Evolutionary conservation across 2,329 filamentous ascomycete genomes (phyloP).

Genomic region (Beauveria caledonica): DNA sequence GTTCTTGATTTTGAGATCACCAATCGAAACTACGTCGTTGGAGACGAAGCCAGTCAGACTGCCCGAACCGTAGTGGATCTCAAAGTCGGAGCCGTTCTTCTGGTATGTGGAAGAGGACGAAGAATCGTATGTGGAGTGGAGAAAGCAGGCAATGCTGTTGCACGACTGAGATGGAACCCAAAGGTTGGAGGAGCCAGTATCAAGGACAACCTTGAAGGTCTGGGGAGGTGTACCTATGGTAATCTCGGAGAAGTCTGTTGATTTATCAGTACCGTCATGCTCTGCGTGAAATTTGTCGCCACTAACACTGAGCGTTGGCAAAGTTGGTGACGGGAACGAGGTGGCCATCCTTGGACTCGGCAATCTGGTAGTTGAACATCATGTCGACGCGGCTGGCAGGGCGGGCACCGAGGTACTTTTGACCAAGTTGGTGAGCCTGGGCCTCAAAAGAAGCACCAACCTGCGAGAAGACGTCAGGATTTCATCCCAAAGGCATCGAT

Average conservation of each 20-base stretch:
- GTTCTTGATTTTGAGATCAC: conserved; percentile 77
- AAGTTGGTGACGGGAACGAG: conserved; percentile 92
- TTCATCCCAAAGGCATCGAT: neutral
- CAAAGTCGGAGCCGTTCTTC: conserved; percentile 85
- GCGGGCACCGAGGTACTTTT: conserved; percentile 88
- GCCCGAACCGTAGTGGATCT: conserved; percentile 92
- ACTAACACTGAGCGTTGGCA: conserved; percentile 94
- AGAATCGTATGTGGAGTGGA: conserved; percentile 95
- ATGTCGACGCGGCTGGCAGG: conserved; percentile 61
- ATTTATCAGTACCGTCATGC: conserved; percentile 13
- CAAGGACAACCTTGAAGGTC: conserved; percentile 95
- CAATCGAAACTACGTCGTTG: conserved; percentile 76
- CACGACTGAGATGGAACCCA: conserved; percentile 93
- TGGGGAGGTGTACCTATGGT: conserved; percentile 85
- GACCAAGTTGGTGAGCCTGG: conserved; percentile 74
- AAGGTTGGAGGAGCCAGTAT: conserved; percentile 97
- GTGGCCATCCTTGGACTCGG: conserved; percentile 61
- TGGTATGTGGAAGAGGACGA: conserved; percentile 82
- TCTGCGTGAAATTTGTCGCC: neutral
- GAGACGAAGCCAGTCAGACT: conserved; percentile 91
- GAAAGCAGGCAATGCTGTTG: conserved; percentile 93
- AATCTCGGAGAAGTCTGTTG: conserved; percentile 90
- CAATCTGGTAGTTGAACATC: conserved; percentile 69
- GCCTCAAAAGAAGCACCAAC: conserved; percentile 69
- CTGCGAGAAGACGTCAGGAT: conserved; percentile 33